Evolutionary conservation across 2,329 filamentous ascomycete genomes (phyloP), one percentile per base, ranked within the genome.

Genomic region (Sclerotiophoma versabilis): DNA sequence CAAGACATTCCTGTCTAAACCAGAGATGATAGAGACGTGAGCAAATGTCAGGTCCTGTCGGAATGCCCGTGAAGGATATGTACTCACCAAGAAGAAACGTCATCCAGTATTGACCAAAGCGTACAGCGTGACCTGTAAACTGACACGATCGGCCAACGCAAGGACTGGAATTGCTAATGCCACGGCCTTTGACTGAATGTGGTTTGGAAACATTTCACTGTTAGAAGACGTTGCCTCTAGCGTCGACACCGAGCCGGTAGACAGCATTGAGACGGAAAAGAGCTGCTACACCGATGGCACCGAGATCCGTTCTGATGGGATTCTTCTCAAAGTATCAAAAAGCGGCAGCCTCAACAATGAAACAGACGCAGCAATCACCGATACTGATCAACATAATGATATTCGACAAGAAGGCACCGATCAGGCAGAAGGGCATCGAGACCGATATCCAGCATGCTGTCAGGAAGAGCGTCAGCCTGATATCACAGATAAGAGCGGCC

Each of bases 51-150:
- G 19, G 14, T 1, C 3, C 3, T 9, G 7, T 4, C 7, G 2
- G 22, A 12, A 9, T 10, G 17, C 14, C 15, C 4, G 23, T 4
- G 2, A 4, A 20, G 1, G 2, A 1, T 9, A 30, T 19, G 8
- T 19, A 33, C 33, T 19, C 2, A 71, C 60, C 12, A 74, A 46
- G 46, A 70, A 74, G 49, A 68, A 75, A 9, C 60, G 66, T 65
- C 70, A 71, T 7, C 64, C 64, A 36, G 73, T 71, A 15, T 65
- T 69, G 1, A 58, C 62, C 46, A 74, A 73, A 2, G 71, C 72
- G 4, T 66, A 71, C 2, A 68, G 62, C 2, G 69, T 67, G 1
- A 61, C 65, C 48, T 71, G 68, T 1, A 69, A 26, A 30, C 38
- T 38, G 3, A 38, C 26, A 17, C 38, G 44, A 27, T 38, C 10